phyloP scores from a whole-genome alignment of 331 rosid genomes.

The Erythrophleum ivorense region DNA sequence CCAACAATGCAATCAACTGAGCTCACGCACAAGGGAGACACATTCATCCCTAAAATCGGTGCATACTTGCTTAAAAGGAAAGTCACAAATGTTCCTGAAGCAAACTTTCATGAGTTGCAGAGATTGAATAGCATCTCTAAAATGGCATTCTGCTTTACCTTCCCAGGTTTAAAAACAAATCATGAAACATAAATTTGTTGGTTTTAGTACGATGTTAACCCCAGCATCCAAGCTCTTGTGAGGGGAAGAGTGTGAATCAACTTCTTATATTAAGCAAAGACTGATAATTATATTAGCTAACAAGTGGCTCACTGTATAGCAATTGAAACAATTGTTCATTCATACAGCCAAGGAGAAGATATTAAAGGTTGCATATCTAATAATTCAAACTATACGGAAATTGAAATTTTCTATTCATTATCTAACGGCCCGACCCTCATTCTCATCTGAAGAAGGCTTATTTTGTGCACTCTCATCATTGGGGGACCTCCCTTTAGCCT shows the following conservation, averaged over 20 bases:
- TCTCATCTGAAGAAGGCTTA: slow-evolving; percentile 45
- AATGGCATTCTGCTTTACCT: not conserved
- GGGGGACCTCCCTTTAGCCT: slow-evolving; percentile 53
- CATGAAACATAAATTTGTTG: not conserved
- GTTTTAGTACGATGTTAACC: not conserved
- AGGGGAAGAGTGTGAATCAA: not conserved
- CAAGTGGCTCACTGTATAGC: not conserved
- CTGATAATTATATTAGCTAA: not conserved
- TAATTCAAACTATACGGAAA: slow-evolving; percentile 23
- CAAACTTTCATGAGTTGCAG: not conserved
- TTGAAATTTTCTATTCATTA: slow-evolving; percentile 42
- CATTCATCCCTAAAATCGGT: not conserved
- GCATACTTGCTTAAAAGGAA: not conserved
- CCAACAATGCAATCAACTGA: no score
- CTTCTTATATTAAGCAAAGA: not conserved
- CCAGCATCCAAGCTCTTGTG: not conserved
- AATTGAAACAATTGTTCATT: slow-evolving; percentile 40
- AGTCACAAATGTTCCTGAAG: not conserved
- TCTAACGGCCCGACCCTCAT: slow-evolving; percentile 36
- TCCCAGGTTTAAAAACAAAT: not conserved
- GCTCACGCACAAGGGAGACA: no score
- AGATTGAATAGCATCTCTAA: not conserved
- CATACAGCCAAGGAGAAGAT: slow-evolving; percentile 15
- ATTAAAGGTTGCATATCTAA: not conserved
- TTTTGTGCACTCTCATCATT: slow-evolving; percentile 49